Evolutionary conservation across 169 alveolate genomes (phyloP).

Genomic region (Cryptosporidium parvum): DNA sequence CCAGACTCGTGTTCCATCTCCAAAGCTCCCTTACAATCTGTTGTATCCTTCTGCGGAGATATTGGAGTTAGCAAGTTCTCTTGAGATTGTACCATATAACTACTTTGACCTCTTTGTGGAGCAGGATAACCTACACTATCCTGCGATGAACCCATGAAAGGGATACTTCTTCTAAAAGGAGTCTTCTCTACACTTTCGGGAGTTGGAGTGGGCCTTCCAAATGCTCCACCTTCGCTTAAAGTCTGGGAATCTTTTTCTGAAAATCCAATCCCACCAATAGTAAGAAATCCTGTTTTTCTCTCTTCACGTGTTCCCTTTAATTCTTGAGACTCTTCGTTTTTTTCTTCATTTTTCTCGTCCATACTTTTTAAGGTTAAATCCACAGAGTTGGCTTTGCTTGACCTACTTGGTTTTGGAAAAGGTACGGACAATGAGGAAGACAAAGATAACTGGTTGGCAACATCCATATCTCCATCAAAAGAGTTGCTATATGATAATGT

Average conservation of each 20-base stretch:
- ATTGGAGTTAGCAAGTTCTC: constrained; percentile 56
- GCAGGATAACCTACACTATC: constrained; percentile 76
- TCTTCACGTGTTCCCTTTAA: not conserved
- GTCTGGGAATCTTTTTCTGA: constrained; percentile 20
- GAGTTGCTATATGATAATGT: constrained; percentile 42
- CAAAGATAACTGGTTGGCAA: constrained; percentile 46
- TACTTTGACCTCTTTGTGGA: constrained; percentile 63
- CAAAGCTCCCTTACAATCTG: not conserved
- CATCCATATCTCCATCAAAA: constrained; percentile 68
- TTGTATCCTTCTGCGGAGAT: constrained; percentile 2
- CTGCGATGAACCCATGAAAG: constrained; percentile 65
- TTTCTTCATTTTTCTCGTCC: not conserved
- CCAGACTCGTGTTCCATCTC: not conserved
- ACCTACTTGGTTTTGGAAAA: constrained; percentile 47
- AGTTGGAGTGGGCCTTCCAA: not conserved
- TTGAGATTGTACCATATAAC: constrained; percentile 45
- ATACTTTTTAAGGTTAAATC: not conserved
- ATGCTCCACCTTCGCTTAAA: not conserved
- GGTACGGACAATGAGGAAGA: constrained; percentile 71
- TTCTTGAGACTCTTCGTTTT: not conserved
- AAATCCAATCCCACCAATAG: constrained; percentile 4
- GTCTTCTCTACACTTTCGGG: constrained; percentile 47
- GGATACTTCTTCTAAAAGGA: constrained; percentile 69
- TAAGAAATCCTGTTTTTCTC: constrained; percentile 59
- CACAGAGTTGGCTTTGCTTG: not conserved